Conservation (phyloP, 345 rosid genomes). For the Odontarrhena argentea region DNA sequence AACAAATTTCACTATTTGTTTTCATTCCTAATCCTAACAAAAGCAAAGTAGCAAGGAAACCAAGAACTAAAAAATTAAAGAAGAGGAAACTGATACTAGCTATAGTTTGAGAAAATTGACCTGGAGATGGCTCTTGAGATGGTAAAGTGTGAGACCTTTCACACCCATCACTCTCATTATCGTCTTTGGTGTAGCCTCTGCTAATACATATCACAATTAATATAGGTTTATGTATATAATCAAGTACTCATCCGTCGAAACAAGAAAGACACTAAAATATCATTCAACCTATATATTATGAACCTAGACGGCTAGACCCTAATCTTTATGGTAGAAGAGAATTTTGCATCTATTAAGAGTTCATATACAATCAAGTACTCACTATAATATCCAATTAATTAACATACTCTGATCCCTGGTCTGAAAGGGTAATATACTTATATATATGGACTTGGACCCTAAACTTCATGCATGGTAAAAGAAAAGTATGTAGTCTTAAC, state of each 20-base stretch:
- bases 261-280: too few relatives aligned
- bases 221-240: neutral
- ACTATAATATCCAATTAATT: too few relatives aligned
- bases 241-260: neutral
- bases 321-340: too few relatives aligned
- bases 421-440: too few relatives aligned
- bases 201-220: constrained; percentile 10
- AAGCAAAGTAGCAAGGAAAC: neutral
- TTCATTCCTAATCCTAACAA: neutral
- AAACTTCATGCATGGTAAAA: too few relatives aligned
- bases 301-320: too few relatives aligned
- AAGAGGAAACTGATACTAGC: neutral
- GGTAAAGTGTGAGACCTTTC: constrained; percentile 87
- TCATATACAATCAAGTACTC: too few relatives aligned
- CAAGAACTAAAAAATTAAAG: constrained; percentile 7
- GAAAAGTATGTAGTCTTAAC: too few relatives aligned
- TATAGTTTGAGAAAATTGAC: constrained; percentile 39
- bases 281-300: too few relatives aligned
- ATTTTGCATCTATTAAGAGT: too few relatives aligned
- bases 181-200: constrained; percentile 98
- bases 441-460: too few relatives aligned
- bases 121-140: constrained; percentile 94
- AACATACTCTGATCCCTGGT: too few relatives aligned
- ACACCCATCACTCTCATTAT: constrained; percentile 93
- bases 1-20: neutral